phyloP scores from a whole-genome alignment of 2,329 filamentous ascomycete genomes.

The Fonsecaea pedrosoi region DNA sequence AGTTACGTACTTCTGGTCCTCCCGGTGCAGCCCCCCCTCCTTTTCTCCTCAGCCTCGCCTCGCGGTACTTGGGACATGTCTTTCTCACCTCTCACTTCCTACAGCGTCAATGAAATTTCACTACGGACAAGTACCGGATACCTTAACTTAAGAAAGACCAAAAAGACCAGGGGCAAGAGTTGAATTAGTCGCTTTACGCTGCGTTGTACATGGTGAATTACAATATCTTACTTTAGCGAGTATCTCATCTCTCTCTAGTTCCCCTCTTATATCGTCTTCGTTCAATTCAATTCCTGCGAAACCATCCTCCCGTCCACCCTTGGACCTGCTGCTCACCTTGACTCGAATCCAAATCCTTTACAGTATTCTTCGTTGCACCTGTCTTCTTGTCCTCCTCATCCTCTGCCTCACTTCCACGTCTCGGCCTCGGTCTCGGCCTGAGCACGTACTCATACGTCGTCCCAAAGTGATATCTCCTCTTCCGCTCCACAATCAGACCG shows the following conservation, averaged over 20 bases:
- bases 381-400: too few relatives aligned
- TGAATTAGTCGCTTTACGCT: too few relatives aligned
- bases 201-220: too few relatives aligned
- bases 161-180: too few relatives aligned
- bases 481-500: slow-evolving; percentile 56
- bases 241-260: too few relatives aligned
- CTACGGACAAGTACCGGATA: too few relatives aligned
- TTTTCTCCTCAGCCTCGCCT: background rate
- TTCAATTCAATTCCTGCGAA: slow-evolving; percentile 4
- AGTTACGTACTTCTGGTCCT: too few relatives aligned
- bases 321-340: background rate
- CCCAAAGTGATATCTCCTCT: slow-evolving; percentile 54
- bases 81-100: too few relatives aligned
- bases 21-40: background rate
- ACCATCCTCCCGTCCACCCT: slow-evolving; percentile 8
- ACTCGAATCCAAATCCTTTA: background rate
- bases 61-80: background rate
- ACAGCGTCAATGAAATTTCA: too few relatives aligned
- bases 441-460: slow-evolving; percentile 53
- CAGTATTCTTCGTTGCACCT: background rate
- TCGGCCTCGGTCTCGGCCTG: slow-evolving; percentile 28
- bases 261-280: too few relatives aligned
- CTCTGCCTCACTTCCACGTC: background rate
- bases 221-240: too few relatives aligned
- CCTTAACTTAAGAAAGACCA: too few relatives aligned